Evolutionary conservation across 768 basidiomycete species (phyloP).

Genomic region (Termitomyces sp.): DNA sequence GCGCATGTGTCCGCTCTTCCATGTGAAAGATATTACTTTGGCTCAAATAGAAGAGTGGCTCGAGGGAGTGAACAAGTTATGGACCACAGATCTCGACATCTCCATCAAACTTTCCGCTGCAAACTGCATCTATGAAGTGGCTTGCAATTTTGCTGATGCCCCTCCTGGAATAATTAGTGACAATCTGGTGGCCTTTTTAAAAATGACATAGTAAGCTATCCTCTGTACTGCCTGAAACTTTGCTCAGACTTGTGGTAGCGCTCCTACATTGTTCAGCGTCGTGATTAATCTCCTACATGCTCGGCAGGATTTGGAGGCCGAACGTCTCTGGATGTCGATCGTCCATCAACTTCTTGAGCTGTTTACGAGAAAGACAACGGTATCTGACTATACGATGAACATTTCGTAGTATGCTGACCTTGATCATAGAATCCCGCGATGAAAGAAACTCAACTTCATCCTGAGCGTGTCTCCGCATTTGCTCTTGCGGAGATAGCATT

Average conservation of each 20-base stretch:
- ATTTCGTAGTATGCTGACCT: background rate
- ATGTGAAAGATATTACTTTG: conserved; percentile 40
- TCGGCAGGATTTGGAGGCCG: conserved; percentile 57
- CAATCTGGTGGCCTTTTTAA: conserved; percentile 39
- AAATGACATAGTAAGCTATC: conserved; percentile 41
- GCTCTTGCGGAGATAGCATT: conserved; percentile 71
- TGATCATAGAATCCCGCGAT: conserved; percentile 27
- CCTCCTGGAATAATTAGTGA: conserved; percentile 30
- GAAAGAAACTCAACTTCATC: conserved; percentile 46
- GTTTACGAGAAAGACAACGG: conserved; percentile 48
- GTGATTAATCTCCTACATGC: conserved; percentile 55
- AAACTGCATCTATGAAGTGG: conserved; percentile 42
- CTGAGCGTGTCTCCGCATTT: conserved; percentile 59
- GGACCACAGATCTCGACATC: conserved; percentile 61
- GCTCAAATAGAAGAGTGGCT: conserved; percentile 46
- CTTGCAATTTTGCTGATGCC: conserved; percentile 42
- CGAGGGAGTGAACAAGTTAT: conserved; percentile 45
- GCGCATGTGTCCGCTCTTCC: conserved; percentile 56
- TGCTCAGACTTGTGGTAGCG: conserved; percentile 27
- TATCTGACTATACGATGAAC: conserved; percentile 22
- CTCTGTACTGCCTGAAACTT: background rate
- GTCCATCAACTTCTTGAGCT: conserved; percentile 58
- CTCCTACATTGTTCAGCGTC: conserved; percentile 44
- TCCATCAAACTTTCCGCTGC: conserved; percentile 63
- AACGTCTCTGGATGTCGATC: conserved; percentile 68